Evolutionary conservation across 257 asterid genomes (phyloP), one percentile per base, ranked within the genome.

Genomic region (Solanum chaucha): DNA sequence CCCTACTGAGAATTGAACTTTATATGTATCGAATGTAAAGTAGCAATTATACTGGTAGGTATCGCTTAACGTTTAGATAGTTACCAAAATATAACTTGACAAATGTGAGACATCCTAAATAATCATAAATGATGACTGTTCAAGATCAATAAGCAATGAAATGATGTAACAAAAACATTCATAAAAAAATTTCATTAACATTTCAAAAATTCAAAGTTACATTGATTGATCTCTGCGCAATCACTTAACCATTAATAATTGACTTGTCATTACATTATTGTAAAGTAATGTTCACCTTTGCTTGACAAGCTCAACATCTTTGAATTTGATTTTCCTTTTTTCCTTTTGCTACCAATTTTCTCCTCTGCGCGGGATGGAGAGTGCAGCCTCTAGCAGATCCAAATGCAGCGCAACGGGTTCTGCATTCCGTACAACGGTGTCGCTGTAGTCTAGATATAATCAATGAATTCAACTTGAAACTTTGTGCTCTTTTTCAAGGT

Each of bases 401-500:
- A 44, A 36, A 24, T 78, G 84, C 9, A 44, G 84, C 61, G 64
- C 26, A 80, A 80, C 5, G 40, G 26, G 41, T 28, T 80, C 67
- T 15, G 67, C 67, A 44, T 80, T 17, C 65, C 10, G 0, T 28
- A 9, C 67, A 10, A 80, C 55, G 5, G 41, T 28, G 11, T 77
- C 64, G 8, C 84, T 46, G 41, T 80, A 10, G 41, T 28, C 85
- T 11, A 80, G 40, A 67, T 80, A 46, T 46, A 14, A 80, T 46
- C 67, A 28, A 28, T 80, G 68, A 80, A 46, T 80, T 86, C 68
- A 71, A 32, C 38, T 59, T 6, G 82, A 46, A 20, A 86, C 34
- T 61, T 7, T 86, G 14, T 71, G 83, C 83, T 89, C 91, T 87
- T 85, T 90, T 87, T 93, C 86, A 64, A 91, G 92, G 84, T 44